Evolutionary conservation across 2,329 filamentous ascomycete genomes (phyloP), one percentile per base, ranked within the genome.

Genomic region (Diaporthe humulicola): DNA sequence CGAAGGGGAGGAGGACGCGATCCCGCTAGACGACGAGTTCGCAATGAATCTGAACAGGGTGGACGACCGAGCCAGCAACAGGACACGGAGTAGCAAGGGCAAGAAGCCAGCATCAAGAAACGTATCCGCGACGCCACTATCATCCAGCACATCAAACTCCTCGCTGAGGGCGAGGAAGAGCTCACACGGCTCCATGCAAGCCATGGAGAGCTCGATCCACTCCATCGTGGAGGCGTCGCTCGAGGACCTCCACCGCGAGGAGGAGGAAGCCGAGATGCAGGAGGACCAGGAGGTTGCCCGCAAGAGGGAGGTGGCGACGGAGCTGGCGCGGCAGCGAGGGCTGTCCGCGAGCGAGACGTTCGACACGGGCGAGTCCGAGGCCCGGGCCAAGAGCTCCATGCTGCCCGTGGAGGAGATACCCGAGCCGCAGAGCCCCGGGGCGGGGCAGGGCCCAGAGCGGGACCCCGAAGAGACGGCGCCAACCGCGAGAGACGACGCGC

Each of bases 11-110:
- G 96, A 98, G 82, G 96, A 98, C 83, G 96, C 96, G 0, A 91
- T 98, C n/a, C 94, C 95, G 17, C 85, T 98, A 25, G 95, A 96
- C 79, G 96, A 98, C 81, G 96, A 98, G 80, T 97, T 98, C 79
- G 94, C 95, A 3, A 92, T 98, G 82, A 91, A 92, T 4, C 87
- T 98, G 76, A 93, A 95, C 75, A 90, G 93, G 70, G 91, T 93
- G 77, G 90, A 89, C n/a, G 95, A 97, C 79, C 89, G 90, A 60
- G 93, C 92, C 78, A 95, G 93, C 79, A 90, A 89, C 60, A 93
- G 89, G 77, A 91, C 89, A 30, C 84, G 85, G 75, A 90, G 88
- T 76, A 92, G 88, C 78, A 92, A 91, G 77, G 90, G 90, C 0
- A 92, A 92, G 80, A 84, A 87, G 57, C 87, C 86, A 38, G 85